Percentiles rank a stretch among this genome's conserved stretches.
phyloP scores from a whole-genome alignment of 78 protist species.

The Guillardia theta region DNA sequence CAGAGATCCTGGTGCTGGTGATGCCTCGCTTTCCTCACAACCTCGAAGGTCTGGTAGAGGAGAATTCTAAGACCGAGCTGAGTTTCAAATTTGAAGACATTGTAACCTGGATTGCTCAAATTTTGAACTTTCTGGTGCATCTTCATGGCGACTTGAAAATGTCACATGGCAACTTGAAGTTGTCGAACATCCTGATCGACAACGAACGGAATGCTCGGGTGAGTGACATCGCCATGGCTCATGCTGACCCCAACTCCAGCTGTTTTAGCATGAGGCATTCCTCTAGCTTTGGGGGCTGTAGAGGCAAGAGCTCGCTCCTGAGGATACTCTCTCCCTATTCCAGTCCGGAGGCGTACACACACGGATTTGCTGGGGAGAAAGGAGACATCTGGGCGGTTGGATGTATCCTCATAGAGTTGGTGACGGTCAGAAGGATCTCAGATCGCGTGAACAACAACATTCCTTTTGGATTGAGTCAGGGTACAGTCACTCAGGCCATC shows the following conservation, averaged over 20 bases:
- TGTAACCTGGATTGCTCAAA: background rate
- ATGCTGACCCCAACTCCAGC: background rate
- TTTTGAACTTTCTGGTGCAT: background rate
- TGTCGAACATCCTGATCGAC: background rate
- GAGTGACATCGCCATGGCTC: background rate
- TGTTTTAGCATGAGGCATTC: background rate
- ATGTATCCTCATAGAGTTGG: background rate
- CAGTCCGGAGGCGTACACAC: background rate
- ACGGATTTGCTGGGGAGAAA: background rate
- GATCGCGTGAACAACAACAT: background rate
- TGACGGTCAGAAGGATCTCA: background rate
- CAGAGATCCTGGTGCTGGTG: background rate
- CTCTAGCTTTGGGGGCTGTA: too few relatives aligned
- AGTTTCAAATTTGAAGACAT: background rate
- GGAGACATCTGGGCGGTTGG: background rate
- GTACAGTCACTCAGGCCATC: background rate
- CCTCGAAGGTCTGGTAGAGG: background rate
- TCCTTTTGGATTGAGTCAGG: background rate
- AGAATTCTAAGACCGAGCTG: background rate
- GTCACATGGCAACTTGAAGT: background rate
- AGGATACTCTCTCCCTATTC: background rate
- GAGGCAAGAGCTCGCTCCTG: background rate
- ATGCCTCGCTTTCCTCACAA: background rate
- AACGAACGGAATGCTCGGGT: background rate
- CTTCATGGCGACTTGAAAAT: background rate